phyloP scores from a whole-genome alignment of 1,139 yeast species.

The Diutina scorzettiae region DNA sequence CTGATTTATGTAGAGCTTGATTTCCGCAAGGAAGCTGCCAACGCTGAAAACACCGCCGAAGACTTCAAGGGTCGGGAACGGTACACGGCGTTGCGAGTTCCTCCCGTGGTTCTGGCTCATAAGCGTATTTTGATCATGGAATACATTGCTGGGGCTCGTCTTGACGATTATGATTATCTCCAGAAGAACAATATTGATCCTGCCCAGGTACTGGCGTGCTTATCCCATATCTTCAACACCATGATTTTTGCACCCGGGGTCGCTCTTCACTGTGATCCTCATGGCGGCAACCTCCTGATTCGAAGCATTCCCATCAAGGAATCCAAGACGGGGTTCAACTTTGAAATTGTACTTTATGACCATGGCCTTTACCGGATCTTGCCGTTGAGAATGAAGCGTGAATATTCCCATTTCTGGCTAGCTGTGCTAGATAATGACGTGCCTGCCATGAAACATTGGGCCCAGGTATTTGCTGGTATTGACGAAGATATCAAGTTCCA shows the following conservation, averaged over 20 bases:
- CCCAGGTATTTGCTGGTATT: constrained; percentile 73
- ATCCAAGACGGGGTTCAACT: constrained; percentile 47
- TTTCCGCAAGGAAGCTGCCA: constrained; percentile 75
- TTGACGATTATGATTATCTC: constrained; percentile 64
- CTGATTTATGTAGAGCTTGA: constrained; percentile 85
- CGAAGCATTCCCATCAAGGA: constrained; percentile 23
- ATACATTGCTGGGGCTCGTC: constrained; percentile 66
- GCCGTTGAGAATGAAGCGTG: constrained; percentile 62
- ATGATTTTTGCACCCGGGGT: constrained; percentile 94
- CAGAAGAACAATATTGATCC: constrained; percentile 54
- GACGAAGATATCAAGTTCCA: constrained; percentile 63
- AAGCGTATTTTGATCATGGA: constrained; percentile 82
- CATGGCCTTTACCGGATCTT: constrained; percentile 90
- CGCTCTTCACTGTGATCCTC: constrained; percentile 95
- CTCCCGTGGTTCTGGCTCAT: constrained; percentile 55
- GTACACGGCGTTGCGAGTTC: constrained; percentile 70
- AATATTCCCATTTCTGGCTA: constrained; percentile 88
- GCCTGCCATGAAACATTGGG: constrained; percentile 56
- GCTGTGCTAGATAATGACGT: constrained; percentile 67
- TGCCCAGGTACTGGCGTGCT: constrained; percentile 69
- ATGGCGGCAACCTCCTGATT: constrained; percentile 91
- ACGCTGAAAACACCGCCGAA: constrained; percentile 56
- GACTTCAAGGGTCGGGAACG: constrained; percentile 48
- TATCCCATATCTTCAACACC: constrained; percentile 82
- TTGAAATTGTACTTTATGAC: constrained; percentile 85